Conservation (phyloP, 768 basidiomycete genomes). For the Amyloporia xantha region DNA sequence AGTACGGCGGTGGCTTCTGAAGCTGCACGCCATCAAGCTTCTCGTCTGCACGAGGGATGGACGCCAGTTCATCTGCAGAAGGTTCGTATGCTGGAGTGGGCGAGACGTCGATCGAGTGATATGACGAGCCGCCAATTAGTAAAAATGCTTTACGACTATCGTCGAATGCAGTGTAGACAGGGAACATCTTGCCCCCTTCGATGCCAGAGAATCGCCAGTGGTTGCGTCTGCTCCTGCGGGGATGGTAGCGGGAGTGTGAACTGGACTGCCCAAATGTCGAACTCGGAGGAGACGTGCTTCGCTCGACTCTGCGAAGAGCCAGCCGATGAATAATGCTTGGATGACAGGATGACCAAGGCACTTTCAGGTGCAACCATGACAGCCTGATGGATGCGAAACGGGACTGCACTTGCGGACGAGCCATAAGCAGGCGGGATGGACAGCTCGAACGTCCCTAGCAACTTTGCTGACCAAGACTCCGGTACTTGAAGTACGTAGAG, state of each 20-base stretch:
- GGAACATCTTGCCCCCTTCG: slow-evolving; percentile 66
- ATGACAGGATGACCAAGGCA: slow-evolving; percentile 51
- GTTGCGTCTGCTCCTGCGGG: slow-evolving; percentile 25
- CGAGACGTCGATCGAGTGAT: slow-evolving; percentile 35
- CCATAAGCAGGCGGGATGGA: slow-evolving; percentile 13
- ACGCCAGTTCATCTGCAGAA: slow-evolving; percentile 56
- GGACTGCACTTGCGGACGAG: slow-evolving; percentile 24
- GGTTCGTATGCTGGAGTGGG: slow-evolving; percentile 43
- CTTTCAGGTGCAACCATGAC: slow-evolving; percentile 29
- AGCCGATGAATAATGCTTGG: slow-evolving; percentile 32
- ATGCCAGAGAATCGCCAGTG: slow-evolving; percentile 60
- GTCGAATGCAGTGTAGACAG: slow-evolving; percentile 48
- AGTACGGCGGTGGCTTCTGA: slow-evolving; percentile 70
- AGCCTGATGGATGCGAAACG: slow-evolving; percentile 43
- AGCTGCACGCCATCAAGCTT: slow-evolving; percentile 37
- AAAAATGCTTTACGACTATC: slow-evolving; percentile 40
- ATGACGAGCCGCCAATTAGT: slow-evolving; percentile 52
- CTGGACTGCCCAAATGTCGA: slow-evolving; percentile 60
- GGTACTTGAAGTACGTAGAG: slow-evolving; percentile 53
- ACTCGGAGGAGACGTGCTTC: slow-evolving; percentile 32
- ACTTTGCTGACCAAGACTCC: slow-evolving; percentile 31
- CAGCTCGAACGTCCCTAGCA: slow-evolving; percentile 50
- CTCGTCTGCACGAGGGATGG: slow-evolving; percentile 61
- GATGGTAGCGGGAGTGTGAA: slow-evolving; percentile 38
- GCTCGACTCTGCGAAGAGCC: neutral